Conservation (phyloP, 306 rosid genomes). For the Crotalaria pallida region DNA sequence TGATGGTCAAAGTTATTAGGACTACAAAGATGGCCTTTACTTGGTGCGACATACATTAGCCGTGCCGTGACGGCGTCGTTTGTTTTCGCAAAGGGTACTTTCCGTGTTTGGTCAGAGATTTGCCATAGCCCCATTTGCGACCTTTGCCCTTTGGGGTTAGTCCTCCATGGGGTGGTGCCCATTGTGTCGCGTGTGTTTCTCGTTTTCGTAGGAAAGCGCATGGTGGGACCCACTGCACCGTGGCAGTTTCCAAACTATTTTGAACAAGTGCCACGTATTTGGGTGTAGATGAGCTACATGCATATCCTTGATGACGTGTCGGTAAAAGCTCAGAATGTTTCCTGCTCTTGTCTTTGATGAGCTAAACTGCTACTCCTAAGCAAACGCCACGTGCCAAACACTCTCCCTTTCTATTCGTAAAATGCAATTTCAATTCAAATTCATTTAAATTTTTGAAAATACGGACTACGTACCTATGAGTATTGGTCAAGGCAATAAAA, state of each 20-base stretch:
- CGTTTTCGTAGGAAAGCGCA: conserved; percentile 24
- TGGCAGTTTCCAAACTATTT: conserved; percentile 5
- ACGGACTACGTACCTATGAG: too few species aligned
- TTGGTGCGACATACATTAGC: too few species aligned
- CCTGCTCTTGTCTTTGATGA: background rate
- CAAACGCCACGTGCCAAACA: too few species aligned
- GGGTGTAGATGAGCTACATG: conserved; percentile 13
- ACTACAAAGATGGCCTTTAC: background rate
- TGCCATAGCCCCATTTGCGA: too few species aligned
- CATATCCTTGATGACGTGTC: conserved; percentile 30
- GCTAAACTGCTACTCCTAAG: too few species aligned
- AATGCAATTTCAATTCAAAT: too few species aligned
- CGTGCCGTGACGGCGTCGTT: conserved; percentile 26
- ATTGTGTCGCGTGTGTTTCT: conserved; percentile 15
- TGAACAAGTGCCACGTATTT: conserved; percentile 39
- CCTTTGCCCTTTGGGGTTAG: background rate
- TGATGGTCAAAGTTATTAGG: background rate
- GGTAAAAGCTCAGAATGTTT: conserved; percentile 2
- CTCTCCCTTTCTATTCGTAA: too few species aligned
- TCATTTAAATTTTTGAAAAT: too few species aligned
- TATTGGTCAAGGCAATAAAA: too few species aligned
- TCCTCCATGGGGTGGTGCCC: conserved; percentile 15
- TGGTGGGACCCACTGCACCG: conserved; percentile 1
- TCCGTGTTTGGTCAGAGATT: background rate
- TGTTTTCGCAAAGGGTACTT: background rate